Percentiles rank a stretch among this genome's conserved stretches.
Conservation (phyloP, 1,284 basidiomycete genomes). For the Puccinia horiana region DNA sequence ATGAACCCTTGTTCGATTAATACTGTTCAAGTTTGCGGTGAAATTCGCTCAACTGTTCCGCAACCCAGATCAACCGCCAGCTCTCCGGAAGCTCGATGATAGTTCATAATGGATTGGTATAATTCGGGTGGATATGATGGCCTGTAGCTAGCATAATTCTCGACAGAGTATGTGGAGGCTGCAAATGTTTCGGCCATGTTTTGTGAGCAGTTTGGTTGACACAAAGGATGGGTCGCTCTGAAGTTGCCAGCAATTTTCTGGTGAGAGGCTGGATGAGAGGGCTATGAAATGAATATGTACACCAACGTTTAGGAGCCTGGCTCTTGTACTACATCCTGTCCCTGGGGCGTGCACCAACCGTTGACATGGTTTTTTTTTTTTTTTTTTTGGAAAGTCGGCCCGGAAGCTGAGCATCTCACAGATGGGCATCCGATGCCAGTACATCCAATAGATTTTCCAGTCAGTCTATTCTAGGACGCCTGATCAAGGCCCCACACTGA, state of each 20-base stretch:
- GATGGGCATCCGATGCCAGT: not conserved
- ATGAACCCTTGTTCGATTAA: not conserved
- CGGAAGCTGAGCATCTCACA: not conserved
- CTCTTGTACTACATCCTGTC: not conserved
- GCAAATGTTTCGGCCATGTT: constrained; percentile 43
- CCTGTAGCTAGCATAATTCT: constrained; percentile 36
- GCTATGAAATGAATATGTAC: not conserved
- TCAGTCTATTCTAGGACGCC: not conserved
- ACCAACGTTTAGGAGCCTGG: not conserved
- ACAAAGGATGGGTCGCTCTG: not conserved
- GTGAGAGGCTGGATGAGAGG: not conserved
- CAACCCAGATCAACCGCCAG: constrained; percentile 45
- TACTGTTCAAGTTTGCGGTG: not conserved
- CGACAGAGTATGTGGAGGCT: constrained; percentile 17
- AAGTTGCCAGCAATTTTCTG: not conserved
- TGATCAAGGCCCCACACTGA: not conserved
- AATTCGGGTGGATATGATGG: constrained; percentile 34
- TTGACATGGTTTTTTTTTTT: not conserved
- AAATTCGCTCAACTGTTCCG: constrained; percentile 36
- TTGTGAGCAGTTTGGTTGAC: not conserved
- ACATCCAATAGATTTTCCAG: not conserved
- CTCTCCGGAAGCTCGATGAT: constrained; percentile 39
- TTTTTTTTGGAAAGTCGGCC: not conserved
- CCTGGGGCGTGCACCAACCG: not conserved
- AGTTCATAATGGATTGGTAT: constrained; percentile 37